phyloP scores from a whole-genome alignment of 2,329 filamentous ascomycete genomes.

The Ramularia collo-cygni region DNA sequence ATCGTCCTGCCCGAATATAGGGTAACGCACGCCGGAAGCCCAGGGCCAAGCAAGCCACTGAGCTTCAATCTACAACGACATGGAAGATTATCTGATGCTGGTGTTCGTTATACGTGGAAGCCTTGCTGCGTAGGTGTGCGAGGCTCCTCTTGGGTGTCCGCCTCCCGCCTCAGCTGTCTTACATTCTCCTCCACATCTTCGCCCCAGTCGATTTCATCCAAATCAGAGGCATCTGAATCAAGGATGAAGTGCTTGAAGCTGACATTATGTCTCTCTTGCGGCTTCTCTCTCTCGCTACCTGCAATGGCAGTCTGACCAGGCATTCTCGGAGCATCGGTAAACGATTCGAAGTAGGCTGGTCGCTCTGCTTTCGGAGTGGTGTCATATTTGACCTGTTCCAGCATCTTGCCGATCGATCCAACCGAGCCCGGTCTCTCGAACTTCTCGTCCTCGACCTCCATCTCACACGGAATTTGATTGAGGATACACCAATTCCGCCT shows the following conservation, averaged over 20 bases:
- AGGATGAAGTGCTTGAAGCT: constrained; percentile 26
- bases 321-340: constrained; percentile 3
- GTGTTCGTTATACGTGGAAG: constrained; percentile 5
- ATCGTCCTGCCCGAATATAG: too few relatives aligned
- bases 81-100: too few relatives aligned
- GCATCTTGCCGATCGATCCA: constrained; percentile 24
- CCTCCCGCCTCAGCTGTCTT: constrained; percentile 13
- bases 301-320: constrained; percentile 5
- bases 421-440: constrained; percentile 39
- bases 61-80: too few relatives aligned
- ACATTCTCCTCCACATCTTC: constrained; percentile 7
- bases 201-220: constrained; percentile 5
- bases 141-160: constrained; percentile 13
- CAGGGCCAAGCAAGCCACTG: too few relatives aligned
- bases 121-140: constrained; percentile 18
- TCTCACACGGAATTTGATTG: constrained; percentile 36
- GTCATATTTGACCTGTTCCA: constrained; percentile 40
- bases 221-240: constrained; percentile 10
- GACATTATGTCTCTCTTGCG: constrained; percentile 14
- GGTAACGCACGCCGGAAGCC: too few relatives aligned
- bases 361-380: constrained; percentile 38
- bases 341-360: constrained; percentile 28
- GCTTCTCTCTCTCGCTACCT: constrained; percentile 8
- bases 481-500: constrained; percentile 42
- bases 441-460: constrained; percentile 42